A percentile compares a stretch with the other conserved stretches of the same genome.
These are phyloP conservation scores for Echinochloa phyllopogon DNA, from an alignment of 176 grass and related monocot genomes.

Conservation along the genomic window DNA sequence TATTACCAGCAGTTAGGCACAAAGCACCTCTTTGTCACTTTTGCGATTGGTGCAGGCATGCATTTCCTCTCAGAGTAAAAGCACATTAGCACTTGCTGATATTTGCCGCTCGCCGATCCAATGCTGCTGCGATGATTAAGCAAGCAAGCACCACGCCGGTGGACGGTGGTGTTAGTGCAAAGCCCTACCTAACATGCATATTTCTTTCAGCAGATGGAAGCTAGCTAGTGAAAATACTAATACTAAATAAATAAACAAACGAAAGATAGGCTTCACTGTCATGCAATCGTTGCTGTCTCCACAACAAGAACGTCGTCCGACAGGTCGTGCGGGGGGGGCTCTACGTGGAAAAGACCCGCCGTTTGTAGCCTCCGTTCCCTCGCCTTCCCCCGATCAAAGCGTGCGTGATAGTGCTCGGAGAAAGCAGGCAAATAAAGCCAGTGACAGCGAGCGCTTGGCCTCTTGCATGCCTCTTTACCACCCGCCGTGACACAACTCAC, in stretches of 20 bases:
- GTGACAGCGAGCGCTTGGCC: not conserved
- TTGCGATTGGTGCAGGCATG: conserved; percentile 33
- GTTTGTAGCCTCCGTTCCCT: conserved; percentile 20
- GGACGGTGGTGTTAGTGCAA: conserved; percentile 24
- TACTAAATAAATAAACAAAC: not conserved
- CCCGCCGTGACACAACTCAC: not conserved
- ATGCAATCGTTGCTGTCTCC: conserved; percentile 42
- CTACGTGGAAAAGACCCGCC: conserved; percentile 47
- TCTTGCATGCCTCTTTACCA: not conserved
- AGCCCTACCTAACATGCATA: conserved; percentile 26
- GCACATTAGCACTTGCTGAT: conserved; percentile 20
- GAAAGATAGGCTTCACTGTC: conserved; percentile 37
- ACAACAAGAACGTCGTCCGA: conserved; percentile 23
- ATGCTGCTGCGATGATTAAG: conserved; percentile 26
- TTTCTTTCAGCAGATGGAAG: conserved; percentile 26
- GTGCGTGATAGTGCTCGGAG: conserved; percentile 25
- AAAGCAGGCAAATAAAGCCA: conserved; percentile 24
- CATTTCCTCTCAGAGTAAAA: conserved; percentile 21
- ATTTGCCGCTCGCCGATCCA: conserved; percentile 8
- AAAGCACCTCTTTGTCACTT: conserved; percentile 27
- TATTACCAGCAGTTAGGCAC: conserved; percentile 25
- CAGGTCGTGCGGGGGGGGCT: conserved; percentile 10
- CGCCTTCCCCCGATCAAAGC: conserved; percentile 15
- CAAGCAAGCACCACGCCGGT: conserved; percentile 18
- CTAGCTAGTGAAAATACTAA: not conserved